Evolutionary conservation across 2,329 filamentous ascomycete genomes (phyloP), one percentile per base, ranked within the genome.

Genomic region (Apiospora hydei): DNA sequence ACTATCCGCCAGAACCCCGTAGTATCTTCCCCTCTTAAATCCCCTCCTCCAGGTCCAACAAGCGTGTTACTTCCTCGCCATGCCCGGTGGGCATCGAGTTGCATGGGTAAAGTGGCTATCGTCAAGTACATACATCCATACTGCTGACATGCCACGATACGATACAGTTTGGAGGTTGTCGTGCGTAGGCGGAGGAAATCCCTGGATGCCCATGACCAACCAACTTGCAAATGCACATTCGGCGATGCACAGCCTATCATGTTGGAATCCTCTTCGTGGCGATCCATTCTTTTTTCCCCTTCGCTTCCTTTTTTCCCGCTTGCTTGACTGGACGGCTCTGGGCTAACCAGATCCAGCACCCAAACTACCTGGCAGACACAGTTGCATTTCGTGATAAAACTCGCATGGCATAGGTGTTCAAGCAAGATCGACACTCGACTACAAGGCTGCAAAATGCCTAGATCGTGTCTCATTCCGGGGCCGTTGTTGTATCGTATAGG

Each of bases 161-260:
- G 57, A 61, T 30, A 61, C 51, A 57, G 30, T 24, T 64, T 64
- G 57, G 34, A 24, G 57, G 57, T 34, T 1, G 34, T 2, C 41
- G 21, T 21, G 21, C 18, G 57, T 61, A 64, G 34, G 57, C 18
- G 57, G 34, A 64, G 57, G 57, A 41, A 41, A 41, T 41, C 30
- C 34, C 57, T 64, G 57, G 57, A 34, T n/a, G 57, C 6, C 53
- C 34, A n/a, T 41, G 57, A 38, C 57, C 34, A 61, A 38, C 53
- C 53, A 61, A 38, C 53, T 61, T 16, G 1, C 30, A 64, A 7
- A n/a, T 41, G 57, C 34, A 64, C 38, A 38, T 41, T 64, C 34
- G 21, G 57, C n/a, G 57, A 64, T 64, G 34, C 57, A 41, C 57
- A 41, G 34, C 57, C 57, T 64, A 64, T 64, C 57, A 64, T 24